Evolutionary conservation across 1,284 basidiomycete species (phyloP).

Genomic region (Austroboletus niveus): DNA sequence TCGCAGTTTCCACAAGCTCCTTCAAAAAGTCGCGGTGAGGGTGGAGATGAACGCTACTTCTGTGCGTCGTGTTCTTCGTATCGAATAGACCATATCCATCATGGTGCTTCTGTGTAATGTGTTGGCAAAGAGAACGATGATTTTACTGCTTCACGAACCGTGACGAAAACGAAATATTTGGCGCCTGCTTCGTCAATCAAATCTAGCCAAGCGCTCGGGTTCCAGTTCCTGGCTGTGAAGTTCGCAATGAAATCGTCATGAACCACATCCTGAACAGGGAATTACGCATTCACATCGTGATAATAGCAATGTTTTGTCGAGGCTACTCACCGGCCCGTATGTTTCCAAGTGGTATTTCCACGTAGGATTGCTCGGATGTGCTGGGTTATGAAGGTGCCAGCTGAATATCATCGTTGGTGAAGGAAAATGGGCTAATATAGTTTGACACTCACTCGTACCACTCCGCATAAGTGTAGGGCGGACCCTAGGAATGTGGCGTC

Average conservation of each 20-base stretch:
- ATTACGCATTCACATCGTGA: background rate
- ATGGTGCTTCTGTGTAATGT: conserved; percentile 42
- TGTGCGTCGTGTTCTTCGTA: conserved; percentile 37
- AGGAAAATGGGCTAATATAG: background rate
- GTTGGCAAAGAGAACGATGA: conserved; percentile 1
- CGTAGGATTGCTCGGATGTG: background rate
- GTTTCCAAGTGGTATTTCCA: conserved; percentile 46
- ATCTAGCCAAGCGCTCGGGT: conserved; percentile 52
- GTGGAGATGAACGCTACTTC: conserved; percentile 48
- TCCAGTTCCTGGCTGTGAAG: conserved; percentile 52
- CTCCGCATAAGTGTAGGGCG: conserved; percentile 47
- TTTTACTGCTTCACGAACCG: background rate
- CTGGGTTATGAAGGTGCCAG: background rate
- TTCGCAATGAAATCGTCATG: conserved; percentile 60
- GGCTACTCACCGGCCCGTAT: conserved; percentile 42
- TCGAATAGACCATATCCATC: conserved; percentile 55
- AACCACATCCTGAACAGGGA: conserved; percentile 37
- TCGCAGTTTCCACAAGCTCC: conserved; percentile 52
- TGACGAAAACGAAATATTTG: conserved; percentile 58
- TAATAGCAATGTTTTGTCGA: background rate
- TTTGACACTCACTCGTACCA: conserved; percentile 48
- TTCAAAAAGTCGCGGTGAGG: conserved; percentile 53
- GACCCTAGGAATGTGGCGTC: conserved; percentile 26
- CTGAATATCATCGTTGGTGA: background rate
- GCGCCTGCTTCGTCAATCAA: conserved; percentile 56